Evolutionary conservation across 345 rosid species (phyloP).

Genomic region (Fremontodendron californicum): DNA sequence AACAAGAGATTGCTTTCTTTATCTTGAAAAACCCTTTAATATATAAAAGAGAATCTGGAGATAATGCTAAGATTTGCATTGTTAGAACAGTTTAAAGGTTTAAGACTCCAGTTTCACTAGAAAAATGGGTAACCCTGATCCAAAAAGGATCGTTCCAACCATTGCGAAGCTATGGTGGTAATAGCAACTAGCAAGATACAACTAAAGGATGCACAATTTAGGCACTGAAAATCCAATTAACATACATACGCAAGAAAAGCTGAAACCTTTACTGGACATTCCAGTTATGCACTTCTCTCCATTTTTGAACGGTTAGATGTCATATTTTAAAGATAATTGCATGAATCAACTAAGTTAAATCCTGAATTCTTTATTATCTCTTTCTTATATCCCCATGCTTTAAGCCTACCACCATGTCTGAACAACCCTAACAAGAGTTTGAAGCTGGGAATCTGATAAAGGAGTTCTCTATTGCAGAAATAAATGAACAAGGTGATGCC

Average conservation of each 20-base stretch:
- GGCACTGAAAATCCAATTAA: not conserved
- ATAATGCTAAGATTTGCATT: not conserved
- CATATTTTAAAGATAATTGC: too few species aligned
- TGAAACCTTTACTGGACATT: not conserved
- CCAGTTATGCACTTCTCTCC: conserved; percentile 43
- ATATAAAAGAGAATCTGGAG: not conserved
- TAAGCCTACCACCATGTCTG: too few species aligned
- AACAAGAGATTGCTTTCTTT: not conserved
- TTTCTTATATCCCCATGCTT: too few species aligned
- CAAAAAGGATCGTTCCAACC: not conserved
- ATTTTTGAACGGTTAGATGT: conserved; percentile 81
- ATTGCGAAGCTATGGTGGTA: not conserved
- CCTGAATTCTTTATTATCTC: too few species aligned
- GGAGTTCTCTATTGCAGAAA: too few species aligned
- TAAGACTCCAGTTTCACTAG: not conserved
- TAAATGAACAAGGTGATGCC: too few species aligned
- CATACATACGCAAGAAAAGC: not conserved
- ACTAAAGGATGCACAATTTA: conserved; percentile 10
- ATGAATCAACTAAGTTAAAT: too few species aligned
- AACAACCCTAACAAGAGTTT: too few species aligned
- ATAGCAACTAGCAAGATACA: not conserved
- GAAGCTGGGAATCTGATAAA: too few species aligned
- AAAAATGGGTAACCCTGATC: not conserved
- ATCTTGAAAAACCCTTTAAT: not conserved
- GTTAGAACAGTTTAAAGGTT: not conserved